Evolutionary conservation across 768 basidiomycete species (phyloP).

Genomic region (Kwoniella pini): DNA sequence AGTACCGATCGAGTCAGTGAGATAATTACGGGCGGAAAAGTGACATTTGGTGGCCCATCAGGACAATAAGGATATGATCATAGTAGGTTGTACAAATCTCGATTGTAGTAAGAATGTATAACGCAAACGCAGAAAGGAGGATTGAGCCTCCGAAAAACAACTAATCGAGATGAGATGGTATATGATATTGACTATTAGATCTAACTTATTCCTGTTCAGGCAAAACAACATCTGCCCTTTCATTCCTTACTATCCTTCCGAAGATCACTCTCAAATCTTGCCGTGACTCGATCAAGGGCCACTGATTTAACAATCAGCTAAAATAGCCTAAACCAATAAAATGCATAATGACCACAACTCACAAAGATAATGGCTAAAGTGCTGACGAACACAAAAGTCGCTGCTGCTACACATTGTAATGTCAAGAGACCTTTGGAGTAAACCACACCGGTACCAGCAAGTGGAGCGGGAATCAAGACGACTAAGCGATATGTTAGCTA

Average conservation of each 20-base stretch:
- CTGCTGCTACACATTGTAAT: slow-evolving; percentile 14
- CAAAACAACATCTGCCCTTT: slow-evolving; percentile 5
- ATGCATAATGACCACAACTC: not conserved
- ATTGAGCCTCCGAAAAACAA: no score
- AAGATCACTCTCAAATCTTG: slow-evolving; percentile 5
- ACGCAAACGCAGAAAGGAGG: no score
- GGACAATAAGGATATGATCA: not conserved
- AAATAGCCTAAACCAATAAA: not conserved
- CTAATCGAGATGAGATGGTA: no score
- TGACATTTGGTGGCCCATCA: slow-evolving; percentile 30
- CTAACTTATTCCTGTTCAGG: slow-evolving; percentile 1
- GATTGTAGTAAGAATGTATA: no score
- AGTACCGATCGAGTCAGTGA: slow-evolving; percentile 79
- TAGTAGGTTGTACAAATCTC: no score
- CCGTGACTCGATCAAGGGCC: slow-evolving; percentile 12
- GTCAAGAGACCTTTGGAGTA: slow-evolving; percentile 14
- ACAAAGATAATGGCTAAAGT: slow-evolving; percentile 8
- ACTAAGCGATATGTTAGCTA: not conserved
- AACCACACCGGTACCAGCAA: slow-evolving; percentile 12
- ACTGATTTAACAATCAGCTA: not conserved
- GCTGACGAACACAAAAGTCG: slow-evolving; percentile 13
- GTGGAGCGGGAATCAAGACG: slow-evolving; percentile 15
- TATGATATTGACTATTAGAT: not conserved
- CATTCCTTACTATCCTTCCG: not conserved
- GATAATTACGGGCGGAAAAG: slow-evolving; percentile 61